Percentiles rank a stretch among this genome's conserved stretches.
phyloP scores from a whole-genome alignment of 139 green algal genomes.

The Chlorella sorokiniana region DNA sequence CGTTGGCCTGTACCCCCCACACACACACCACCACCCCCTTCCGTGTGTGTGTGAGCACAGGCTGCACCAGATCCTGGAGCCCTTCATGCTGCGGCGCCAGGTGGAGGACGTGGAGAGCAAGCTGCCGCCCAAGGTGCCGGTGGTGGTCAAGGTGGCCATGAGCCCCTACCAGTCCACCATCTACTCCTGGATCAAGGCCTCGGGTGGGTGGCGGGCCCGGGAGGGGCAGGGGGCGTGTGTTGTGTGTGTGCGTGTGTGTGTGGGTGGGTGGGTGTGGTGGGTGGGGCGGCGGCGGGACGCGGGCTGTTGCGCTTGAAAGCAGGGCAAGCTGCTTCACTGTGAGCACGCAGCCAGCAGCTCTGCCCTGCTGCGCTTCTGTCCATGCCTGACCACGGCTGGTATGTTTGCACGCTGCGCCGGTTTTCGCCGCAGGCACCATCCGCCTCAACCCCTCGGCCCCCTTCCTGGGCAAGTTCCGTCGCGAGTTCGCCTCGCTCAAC shows the following conservation, averaged over 20 bases:
- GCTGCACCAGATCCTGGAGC: slow-evolving; percentile 93
- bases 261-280: background rate
- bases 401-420: too few species aligned
- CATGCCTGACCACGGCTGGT: too few species aligned
- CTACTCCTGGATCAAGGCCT: slow-evolving; percentile 92
- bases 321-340: too few species aligned
- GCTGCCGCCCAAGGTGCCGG: slow-evolving; percentile 84
- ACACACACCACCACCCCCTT: too few species aligned
- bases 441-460: slow-evolving; percentile 73
- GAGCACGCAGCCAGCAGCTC: too few species aligned
- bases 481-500: slow-evolving; percentile 77
- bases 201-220: background rate
- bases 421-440: slow-evolving; percentile 71
- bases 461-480: slow-evolving; percentile 50
- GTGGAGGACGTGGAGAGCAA: slow-evolving; percentile 92
- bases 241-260: background rate
- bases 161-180: slow-evolving; percentile 76
- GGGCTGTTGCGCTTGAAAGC: background rate
- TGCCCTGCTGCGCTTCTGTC: too few species aligned
- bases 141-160: slow-evolving; percentile 77
- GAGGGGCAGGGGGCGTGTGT: background rate
- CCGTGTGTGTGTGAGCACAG: too few species aligned
- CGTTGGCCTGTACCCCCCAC: too few species aligned
- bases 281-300: background rate
- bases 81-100: slow-evolving; percentile 96